Base-by-base conservation (phyloP, 2,329 filamentous ascomycete genomes). In the Colletotrichum sansevieriae region DNA sequence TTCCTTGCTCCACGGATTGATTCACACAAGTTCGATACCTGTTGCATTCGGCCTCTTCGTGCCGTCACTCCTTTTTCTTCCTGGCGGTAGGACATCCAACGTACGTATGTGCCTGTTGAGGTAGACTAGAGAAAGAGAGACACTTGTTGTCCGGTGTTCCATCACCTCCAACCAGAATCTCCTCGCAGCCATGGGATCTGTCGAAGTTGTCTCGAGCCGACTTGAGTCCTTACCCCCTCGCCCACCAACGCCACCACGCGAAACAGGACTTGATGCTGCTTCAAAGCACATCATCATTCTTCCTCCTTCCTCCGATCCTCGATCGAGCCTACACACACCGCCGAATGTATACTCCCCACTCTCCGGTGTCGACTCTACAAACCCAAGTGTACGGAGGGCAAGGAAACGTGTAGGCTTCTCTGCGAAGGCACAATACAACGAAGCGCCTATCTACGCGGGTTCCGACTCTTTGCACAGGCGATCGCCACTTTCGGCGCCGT, bases 231-330 rank as follows among this genome's bases (percentile, higher is more conserved):
- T 90, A 62, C 82, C 84, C 71, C 78, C 87, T 70, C 85, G 88
- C 77, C 90, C 90, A 29, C 90, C 90, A n/a, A 92, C 90, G 39
- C 90, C 90, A 54, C 90, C 90, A n/a, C 85, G 85, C 73, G 87
- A 88, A 76, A 80, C 83, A 41, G 79, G 77, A 35, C 76, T 74
- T 65, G 79, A 81, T 57, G 73, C 75, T 35, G 72, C 76, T 15
- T 65, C 73, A 59, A 82, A 81, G 71, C 74, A 78, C 43, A 72
- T 77, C n/a, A 73, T 80, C 51, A 74, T 75, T 46, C 78, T 78
- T 71, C 77, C 79, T 39, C 72, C 79, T n/a, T 74, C 76, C 39
- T 75, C 81, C 74, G 79, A 85, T 71, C 76, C 77, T 25, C 75
- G 76, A 67, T 70, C 76, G 39, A 82, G 76, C 67, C 72, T 85